A percentile compares a stretch with the other conserved stretches of the same genome.
These are phyloP conservation scores for Xylaria palmicola DNA, from an alignment of 495 filamentous ascomycete genomes.

Conservation along the genomic window DNA sequence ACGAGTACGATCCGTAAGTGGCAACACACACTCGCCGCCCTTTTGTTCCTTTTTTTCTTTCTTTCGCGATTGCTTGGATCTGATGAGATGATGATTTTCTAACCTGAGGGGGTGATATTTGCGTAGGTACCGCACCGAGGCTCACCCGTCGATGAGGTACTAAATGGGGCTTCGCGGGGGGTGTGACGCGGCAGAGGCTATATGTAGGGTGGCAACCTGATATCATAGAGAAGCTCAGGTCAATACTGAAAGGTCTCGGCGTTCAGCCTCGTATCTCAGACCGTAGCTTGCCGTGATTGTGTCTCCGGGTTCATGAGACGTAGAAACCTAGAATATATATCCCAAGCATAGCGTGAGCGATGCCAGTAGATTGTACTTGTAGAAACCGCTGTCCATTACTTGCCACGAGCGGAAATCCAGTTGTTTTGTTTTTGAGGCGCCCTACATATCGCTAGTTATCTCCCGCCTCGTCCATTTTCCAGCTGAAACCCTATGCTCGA, in stretches of 20 bases:
- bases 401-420: background rate
- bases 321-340: background rate
- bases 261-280: background rate
- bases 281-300: background rate
- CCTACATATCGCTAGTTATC: too few relatives aligned
- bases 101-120: background rate
- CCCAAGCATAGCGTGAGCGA: background rate
- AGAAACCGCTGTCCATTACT: too few relatives aligned
- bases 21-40: too few relatives aligned
- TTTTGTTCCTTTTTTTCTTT: too few relatives aligned
- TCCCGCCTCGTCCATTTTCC: too few relatives aligned
- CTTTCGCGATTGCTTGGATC: too few relatives aligned
- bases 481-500: background rate
- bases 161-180: constrained; percentile 14
- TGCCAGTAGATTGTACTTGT: background rate
- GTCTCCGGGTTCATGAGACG: background rate
- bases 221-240: background rate
- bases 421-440: background rate
- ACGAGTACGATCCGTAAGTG: constrained; percentile 53
- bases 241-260: background rate
- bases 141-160: constrained; percentile 24
- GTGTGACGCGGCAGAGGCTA: background rate
- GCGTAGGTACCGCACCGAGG: constrained; percentile 12
- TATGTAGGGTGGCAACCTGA: too few relatives aligned
- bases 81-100: background rate